These are phyloP conservation scores for Mycena leptocephala DNA, from an alignment of 768 basidiomycete genomes.

Conservation along the genomic window DNA sequence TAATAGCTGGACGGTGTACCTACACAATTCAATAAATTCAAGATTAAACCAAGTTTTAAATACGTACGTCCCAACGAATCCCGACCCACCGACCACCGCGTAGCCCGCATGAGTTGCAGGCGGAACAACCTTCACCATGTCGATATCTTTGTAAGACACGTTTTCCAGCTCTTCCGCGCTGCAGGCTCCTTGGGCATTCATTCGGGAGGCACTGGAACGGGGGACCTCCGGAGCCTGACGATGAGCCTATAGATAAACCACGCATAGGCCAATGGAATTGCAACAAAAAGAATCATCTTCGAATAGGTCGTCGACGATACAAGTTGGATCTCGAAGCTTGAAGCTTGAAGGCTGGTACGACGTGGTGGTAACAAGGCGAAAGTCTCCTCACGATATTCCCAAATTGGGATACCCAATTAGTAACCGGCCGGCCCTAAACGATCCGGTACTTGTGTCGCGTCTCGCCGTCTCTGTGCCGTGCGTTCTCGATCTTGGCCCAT, in stretches of 20 bases:
- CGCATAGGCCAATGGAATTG: background rate
- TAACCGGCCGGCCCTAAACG: too few relatives aligned
- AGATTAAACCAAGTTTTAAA: background rate
- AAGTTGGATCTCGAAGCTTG: too few relatives aligned
- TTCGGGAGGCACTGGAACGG: constrained; percentile 16
- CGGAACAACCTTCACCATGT: constrained; percentile 46
- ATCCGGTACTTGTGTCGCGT: too few relatives aligned
- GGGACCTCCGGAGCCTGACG: constrained; percentile 19
- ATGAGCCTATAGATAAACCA: constrained; percentile 28
- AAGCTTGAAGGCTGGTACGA: too few relatives aligned
- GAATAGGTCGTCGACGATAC: background rate
- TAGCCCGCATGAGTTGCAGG: constrained; percentile 45
- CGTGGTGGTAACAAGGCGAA: too few relatives aligned
- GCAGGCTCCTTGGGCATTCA: constrained; percentile 7
- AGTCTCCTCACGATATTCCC: too few relatives aligned
- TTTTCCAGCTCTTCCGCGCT: constrained; percentile 34
- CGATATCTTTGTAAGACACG: constrained; percentile 46
- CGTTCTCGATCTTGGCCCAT: constrained; percentile 48
- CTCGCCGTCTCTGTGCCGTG: background rate
- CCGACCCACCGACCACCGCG: constrained; percentile 50
- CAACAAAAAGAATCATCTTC: background rate
- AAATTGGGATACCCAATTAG: too few relatives aligned
- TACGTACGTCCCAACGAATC: constrained; percentile 50
- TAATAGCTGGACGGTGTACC: constrained; percentile 52
- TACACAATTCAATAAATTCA: constrained; percentile 16